phyloP scores from a whole-genome alignment of 2,329 filamentous ascomycete genomes.

The Fusarium mexicanum region DNA sequence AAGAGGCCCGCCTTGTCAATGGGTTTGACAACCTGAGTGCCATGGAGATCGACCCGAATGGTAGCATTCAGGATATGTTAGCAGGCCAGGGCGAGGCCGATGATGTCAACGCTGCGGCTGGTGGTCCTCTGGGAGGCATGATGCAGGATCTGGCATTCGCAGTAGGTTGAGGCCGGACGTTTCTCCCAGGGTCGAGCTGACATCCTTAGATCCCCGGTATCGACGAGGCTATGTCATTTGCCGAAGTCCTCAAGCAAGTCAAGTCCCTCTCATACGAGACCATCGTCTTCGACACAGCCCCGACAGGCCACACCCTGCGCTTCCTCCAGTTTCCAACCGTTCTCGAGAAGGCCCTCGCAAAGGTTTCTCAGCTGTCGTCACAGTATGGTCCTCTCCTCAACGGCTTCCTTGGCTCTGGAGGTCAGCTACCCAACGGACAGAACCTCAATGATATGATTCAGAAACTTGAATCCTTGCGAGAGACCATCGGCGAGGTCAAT shows the following conservation, averaged over 20 bases:
- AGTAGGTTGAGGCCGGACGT: slow-evolving; percentile 60
- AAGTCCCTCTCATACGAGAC: slow-evolving; percentile 98
- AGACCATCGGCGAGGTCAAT: slow-evolving; percentile 96
- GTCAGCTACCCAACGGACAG: slow-evolving; percentile 85
- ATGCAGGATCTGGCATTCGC: slow-evolving; percentile 99
- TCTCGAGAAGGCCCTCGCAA: slow-evolving; percentile 97
- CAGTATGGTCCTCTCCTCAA: slow-evolving; percentile 98
- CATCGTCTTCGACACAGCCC: slow-evolving; percentile 98
- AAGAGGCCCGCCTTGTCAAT: slow-evolving; percentile 91
- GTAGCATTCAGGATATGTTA: slow-evolving; percentile 94
- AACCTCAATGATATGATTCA: slow-evolving; percentile 90
- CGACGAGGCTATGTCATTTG: slow-evolving; percentile 99
- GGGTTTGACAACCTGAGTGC: slow-evolving; percentile 94
- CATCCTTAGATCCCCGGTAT: slow-evolving; percentile 86
- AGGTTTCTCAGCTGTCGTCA: slow-evolving; percentile 90
- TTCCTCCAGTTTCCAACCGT: slow-evolving; percentile 99
- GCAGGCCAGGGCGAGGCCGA: slow-evolving; percentile 79
- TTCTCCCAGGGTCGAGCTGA: background rate
- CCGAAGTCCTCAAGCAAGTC: slow-evolving; percentile 98
- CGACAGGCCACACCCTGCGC: slow-evolving; percentile 96
- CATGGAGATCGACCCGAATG: slow-evolving; percentile 99
- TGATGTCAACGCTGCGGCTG: slow-evolving; percentile 72
- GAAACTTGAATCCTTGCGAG: slow-evolving; percentile 92
- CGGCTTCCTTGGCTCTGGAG: slow-evolving; percentile 84
- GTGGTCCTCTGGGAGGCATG: slow-evolving; percentile 83